Evolutionary conservation across 805 yeast genomes (phyloP), one percentile per base, ranked within the genome.

Genomic region (Saccharomycopsis babjevae): DNA sequence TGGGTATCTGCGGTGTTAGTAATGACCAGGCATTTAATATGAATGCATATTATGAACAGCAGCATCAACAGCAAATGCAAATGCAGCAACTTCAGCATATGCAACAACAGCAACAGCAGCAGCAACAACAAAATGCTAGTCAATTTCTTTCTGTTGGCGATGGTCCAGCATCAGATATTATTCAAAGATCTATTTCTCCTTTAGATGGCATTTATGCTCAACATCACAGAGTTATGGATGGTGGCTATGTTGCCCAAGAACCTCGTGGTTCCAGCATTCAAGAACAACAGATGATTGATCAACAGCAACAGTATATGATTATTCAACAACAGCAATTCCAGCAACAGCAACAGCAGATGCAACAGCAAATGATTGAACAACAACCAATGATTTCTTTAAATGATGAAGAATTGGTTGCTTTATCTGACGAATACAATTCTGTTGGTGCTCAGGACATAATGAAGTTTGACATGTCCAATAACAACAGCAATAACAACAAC

Each of bases 361-460:
- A 59, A 50, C 55, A 43, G 11, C 62, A 59, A 42, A 30, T 56
- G 39, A 54, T 55, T 20, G 57, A 57, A 20, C 62, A 57, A 43
- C 61, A 56, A 25, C 61, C 34, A 22, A 50, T n/a, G 15, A 52
- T 40, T 22, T 16, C 55, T 39, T 43, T 50, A 20, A 61, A 59
- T n/a, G 65, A 63, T 32, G 65, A 63, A 30, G 64, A 63, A n/a
- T 61, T 63, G 40, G 56, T 59, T 36, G 59, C 64, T n/a, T 61
- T 63, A 52, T 62, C 62, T 36, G 65, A 63, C 43, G 65, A 63
- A 43, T 60, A 60, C 38, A 16, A 58, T 20, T 50, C 61, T 18
- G 54, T 28, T 28, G 40, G 18, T 40, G 18, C 43, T 43, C 56
- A 57, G 28, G 30, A 57, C 36, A n/a, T 38, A 13, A 50, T 30